Evolutionary conservation across 352 stramenopile genomes (phyloP).

Genomic region (Phytophthora podocarpi): DNA sequence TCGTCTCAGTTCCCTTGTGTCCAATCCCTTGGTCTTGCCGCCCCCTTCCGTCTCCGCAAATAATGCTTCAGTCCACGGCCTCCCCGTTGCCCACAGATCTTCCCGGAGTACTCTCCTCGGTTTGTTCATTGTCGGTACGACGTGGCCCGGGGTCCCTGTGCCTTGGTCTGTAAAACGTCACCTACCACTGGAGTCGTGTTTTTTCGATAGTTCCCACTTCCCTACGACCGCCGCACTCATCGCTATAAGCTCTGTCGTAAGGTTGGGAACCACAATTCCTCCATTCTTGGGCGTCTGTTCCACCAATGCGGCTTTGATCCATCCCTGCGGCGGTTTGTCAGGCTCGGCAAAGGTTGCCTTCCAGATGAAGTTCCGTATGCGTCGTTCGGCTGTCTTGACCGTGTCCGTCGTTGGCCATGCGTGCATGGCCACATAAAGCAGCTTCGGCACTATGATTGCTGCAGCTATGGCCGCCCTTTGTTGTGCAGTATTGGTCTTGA

Average conservation of each 20-base stretch:
- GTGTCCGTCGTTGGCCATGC: not conserved
- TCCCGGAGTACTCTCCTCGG: too few species aligned
- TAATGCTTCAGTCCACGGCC: not conserved
- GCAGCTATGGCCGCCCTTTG: not conserved
- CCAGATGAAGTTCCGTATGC: not conserved
- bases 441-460: too few species aligned
- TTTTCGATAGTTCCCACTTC: not conserved
- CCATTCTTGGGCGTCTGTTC: not conserved
- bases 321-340: not conserved
- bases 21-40: too few species aligned
- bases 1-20: too few species aligned
- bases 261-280: not conserved
- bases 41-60: too few species aligned
- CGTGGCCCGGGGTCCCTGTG: not conserved
- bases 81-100: not conserved
- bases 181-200: too few species aligned
- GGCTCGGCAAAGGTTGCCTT: not conserved
- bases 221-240: not conserved
- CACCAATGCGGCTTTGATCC: not conserved
- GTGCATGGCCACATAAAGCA: conserved; percentile 11
- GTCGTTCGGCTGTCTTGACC: not conserved
- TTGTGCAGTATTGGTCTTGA: not conserved
- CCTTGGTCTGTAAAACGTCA: not conserved
- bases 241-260: not conserved
- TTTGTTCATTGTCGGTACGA: too few species aligned